phyloP scores from a whole-genome alignment of 2,329 filamentous ascomycete genomes.

The Xylaria digitata region DNA sequence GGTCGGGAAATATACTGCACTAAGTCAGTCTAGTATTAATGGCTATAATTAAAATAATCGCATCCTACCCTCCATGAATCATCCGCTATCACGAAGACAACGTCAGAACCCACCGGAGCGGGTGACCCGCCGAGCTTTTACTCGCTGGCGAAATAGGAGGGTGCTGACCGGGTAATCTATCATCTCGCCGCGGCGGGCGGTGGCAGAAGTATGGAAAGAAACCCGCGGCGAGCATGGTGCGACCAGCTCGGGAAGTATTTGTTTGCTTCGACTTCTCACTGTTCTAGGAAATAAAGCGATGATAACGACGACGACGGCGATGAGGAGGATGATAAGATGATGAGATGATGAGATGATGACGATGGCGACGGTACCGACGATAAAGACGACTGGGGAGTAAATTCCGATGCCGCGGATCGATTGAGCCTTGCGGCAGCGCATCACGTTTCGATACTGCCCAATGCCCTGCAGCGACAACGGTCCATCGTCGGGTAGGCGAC shows the following conservation, averaged over 20 bases:
- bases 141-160: conserved; percentile 27
- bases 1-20: conserved; percentile 25
- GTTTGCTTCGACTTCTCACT: neutral
- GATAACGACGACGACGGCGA: conserved; percentile 1
- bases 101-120: conserved; percentile 34
- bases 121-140: conserved; percentile 31
- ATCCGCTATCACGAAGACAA: conserved; percentile 32
- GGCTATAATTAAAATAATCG: conserved; percentile 8
- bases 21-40: conserved; percentile 26
- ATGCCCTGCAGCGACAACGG: conserved; percentile 39
- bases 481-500: conserved; percentile 39
- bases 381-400: conserved; percentile 39
- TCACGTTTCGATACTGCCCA: conserved; percentile 32
- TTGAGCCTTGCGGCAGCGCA: conserved; percentile 36
- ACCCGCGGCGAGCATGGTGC: conserved; percentile 12
- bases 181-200: conserved; percentile 28
- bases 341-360: neutral
- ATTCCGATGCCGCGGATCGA: conserved; percentile 34
- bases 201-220: conserved; percentile 21
- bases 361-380: neutral
- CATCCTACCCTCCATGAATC: conserved; percentile 20
- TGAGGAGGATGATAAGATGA: neutral
- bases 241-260: neutral
- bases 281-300: neutral
- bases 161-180: conserved; percentile 36